phyloP scores from a whole-genome alignment of 2,329 filamentous ascomycete species.

The Aspergillus quadricinctus region DNA sequence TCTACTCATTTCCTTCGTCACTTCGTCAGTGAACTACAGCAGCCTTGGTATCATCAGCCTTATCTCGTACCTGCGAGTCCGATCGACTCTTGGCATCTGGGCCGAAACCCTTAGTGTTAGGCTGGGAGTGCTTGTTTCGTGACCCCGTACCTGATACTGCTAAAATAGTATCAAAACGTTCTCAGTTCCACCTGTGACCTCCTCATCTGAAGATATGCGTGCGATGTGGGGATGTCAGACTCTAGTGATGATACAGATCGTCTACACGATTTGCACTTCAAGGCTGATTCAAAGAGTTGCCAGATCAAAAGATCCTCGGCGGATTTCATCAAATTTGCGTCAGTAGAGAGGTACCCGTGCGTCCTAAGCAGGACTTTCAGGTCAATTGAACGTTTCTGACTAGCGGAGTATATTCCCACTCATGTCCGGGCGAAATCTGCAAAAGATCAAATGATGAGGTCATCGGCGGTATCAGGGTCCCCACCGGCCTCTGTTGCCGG shows the following conservation, averaged over 20 bases:
- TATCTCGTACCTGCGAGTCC: background rate
- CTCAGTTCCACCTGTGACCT: background rate
- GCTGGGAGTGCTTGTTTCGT: background rate
- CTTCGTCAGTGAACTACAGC: background rate
- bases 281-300: background rate
- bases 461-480: background rate
- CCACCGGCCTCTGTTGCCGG: background rate
- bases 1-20: background rate
- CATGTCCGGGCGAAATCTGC: background rate
- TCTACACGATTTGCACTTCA: background rate
- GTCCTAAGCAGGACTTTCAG: no score
- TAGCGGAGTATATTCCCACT: background rate
- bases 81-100: background rate
- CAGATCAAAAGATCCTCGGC: background rate
- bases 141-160: background rate
- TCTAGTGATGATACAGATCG: background rate
- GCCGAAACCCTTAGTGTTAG: background rate
- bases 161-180: background rate
- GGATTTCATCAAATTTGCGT: no score
- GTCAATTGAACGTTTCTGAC: background rate
- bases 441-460: background rate
- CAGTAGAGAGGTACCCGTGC: no score
- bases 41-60: background rate
- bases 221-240: background rate
- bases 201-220: background rate